Base-by-base conservation (phyloP, 1,139 yeast species). In the Candida mesenterica region DNA sequence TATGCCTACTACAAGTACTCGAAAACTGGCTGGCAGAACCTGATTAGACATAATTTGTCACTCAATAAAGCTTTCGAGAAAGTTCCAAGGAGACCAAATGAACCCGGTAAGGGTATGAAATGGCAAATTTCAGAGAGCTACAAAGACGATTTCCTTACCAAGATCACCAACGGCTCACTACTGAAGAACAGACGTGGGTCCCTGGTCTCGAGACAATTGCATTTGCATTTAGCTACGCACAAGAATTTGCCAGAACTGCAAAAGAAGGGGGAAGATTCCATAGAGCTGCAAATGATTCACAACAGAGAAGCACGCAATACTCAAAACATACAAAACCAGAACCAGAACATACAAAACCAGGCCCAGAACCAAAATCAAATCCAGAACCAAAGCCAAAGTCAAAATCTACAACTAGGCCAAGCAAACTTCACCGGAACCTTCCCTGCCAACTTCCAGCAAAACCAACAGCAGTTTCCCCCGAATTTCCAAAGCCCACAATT, bases 81-180 rank as follows among this genome's bases (percentile, higher is more conserved):
- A 62, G 97, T 90, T 17, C 96, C 98, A 17, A 75, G 98, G 53
- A 79, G 87, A 57, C 92, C 95, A 14, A 85, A 88, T 58, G 97
- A 92, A 61, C 97, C 98, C 0, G 98, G 99, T 20, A 92, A 92
- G 60, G 98, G 98, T 44, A 92, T 92, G 95, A 92, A 92, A 62
- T 92, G 99, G 99, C 95, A 89, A 62, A 90, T 92, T 40, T 80
- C 89, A 46, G 94, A 86, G 30, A 70, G 82, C 32, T 89, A 85
- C 56, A 83, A 85, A 52, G 82, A 80, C 35, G 98, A 94, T 46
- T 90, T 89, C 50, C 65, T 89, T 55, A 77, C 72, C 47, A 86
- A 88, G 62, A 80, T 90, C 59, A 78, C 77, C 44, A 81, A 77
- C 44, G 97, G 92, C 9, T 75, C 83, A 22, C 62, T 83, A 34